A percentile compares a stretch with the other conserved stretches of the same genome.
Evolutionary conservation across 371 early-diverging fungal species (phyloP).

Genomic region (Mortierella sp.): DNA sequence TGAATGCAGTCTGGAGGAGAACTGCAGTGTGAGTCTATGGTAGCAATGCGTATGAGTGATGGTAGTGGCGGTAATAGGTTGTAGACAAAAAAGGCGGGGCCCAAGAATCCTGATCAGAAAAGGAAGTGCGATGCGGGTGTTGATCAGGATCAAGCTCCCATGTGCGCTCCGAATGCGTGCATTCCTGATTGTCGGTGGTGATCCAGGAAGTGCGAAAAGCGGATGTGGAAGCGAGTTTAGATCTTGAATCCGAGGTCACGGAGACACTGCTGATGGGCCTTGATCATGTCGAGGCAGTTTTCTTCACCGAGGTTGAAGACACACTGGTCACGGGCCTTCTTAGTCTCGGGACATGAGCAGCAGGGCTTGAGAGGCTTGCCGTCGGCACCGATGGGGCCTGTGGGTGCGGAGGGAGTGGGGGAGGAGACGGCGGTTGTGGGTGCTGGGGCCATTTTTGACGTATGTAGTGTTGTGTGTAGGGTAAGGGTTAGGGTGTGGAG

Average conservation of each 20-base stretch:
- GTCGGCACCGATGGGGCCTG: slow-evolving; percentile 59
- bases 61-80: neutral
- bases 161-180: neutral
- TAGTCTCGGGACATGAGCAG: slow-evolving; percentile 97
- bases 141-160: neutral
- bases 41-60: slow-evolving; percentile 5
- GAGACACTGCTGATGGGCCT: slow-evolving; percentile 93
- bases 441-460: slow-evolving; percentile 13
- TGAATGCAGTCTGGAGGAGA: neutral
- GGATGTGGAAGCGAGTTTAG: slow-evolving; percentile 50
- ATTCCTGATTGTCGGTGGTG: neutral
- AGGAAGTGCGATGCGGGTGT: neutral
- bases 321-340: slow-evolving; percentile 92
- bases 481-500: neutral
- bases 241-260: slow-evolving; percentile 94
- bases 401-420: slow-evolving; percentile 16
- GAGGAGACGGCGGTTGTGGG: neutral
- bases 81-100: neutral
- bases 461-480: neutral
- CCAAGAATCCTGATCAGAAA: neutral
- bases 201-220: too few relatives aligned
- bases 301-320: slow-evolving; percentile 90
- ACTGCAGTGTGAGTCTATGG: neutral
- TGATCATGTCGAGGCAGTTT: slow-evolving; percentile 89
- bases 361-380: slow-evolving; percentile 91